These are phyloP conservation scores for Leishmania guyanensis DNA, from an alignment of 208 protist genomes.

Conservation along the genomic window DNA sequence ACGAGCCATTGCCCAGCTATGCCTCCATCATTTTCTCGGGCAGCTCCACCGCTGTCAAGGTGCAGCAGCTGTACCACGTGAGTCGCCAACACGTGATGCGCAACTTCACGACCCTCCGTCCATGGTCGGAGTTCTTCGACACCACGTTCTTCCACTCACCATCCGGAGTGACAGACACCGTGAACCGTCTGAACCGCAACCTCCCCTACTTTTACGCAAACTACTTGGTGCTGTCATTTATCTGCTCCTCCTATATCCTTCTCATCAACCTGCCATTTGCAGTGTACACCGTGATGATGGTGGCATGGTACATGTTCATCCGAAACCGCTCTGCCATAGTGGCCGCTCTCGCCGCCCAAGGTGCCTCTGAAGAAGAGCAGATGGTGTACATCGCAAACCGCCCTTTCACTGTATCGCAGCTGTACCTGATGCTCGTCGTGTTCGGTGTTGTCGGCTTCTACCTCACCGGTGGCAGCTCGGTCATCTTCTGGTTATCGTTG, in stretches of 20 bases:
- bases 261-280: conserved; percentile 81
- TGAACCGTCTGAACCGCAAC: conserved; percentile 77
- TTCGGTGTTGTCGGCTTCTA: conserved; percentile 76
- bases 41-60: conserved; percentile 26
- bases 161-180: conserved; percentile 48
- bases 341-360: conserved; percentile 19
- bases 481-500: conserved; percentile 84
- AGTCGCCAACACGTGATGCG: conserved; percentile 34
- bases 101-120: conserved; percentile 52
- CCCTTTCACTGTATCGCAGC: conserved; percentile 54
- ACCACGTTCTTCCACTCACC: conserved; percentile 58
- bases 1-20: conserved; percentile 36
- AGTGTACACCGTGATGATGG: conserved; percentile 51
- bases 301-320: conserved; percentile 55
- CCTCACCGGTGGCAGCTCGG: conserved; percentile 73
- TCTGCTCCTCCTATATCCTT: conserved; percentile 78
- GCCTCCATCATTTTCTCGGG: conserved; percentile 37
- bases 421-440: conserved; percentile 63
- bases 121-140: conserved; percentile 89
- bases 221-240: conserved; percentile 82
- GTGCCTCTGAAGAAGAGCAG: conserved; percentile 31
- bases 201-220: conserved; percentile 88
- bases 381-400: conserved; percentile 32
- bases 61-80: conserved; percentile 35
- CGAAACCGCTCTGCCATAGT: conserved; percentile 26